phyloP scores from a whole-genome alignment of 75 land plant genomes.

The Selaginella moellendorffii region DNA sequence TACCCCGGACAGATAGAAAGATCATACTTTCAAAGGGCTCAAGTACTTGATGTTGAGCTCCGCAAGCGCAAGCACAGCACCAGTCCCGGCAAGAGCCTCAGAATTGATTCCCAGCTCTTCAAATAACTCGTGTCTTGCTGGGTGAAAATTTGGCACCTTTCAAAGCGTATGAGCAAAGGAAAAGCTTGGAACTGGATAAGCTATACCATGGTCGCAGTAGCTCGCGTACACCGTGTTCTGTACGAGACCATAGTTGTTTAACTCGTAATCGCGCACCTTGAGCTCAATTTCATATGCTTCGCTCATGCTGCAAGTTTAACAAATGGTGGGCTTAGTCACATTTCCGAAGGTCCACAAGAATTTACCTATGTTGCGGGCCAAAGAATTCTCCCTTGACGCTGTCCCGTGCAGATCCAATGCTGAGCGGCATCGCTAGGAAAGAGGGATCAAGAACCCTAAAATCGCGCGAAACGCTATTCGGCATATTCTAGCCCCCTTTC shows the following conservation, averaged over 20 bases:
- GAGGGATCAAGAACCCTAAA: no score
- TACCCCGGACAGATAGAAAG: background rate
- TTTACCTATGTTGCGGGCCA: background rate
- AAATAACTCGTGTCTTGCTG: slow-evolving; percentile 68
- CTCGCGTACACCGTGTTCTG: slow-evolving; percentile 70
- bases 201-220: slow-evolving; percentile 67
- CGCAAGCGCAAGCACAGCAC: slow-evolving; percentile 56
- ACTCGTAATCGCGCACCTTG: slow-evolving; percentile 69
- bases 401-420: background rate
- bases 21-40: slow-evolving; percentile 38
- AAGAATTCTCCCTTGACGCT: background rate
- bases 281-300: slow-evolving; percentile 46
- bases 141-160: no score
- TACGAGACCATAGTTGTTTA: slow-evolving; percentile 76
- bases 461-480: no score
- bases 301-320: slow-evolving; percentile 38
- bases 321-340: background rate
- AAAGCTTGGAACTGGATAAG: no score
- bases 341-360: background rate
- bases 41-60: slow-evolving; percentile 57
- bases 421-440: slow-evolving; percentile 2
- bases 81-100: slow-evolving; percentile 60
- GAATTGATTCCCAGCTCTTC: slow-evolving; percentile 56
- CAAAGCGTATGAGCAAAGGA: no score
- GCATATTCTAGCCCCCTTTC: no score